Percentiles rank a stretch among this genome's conserved stretches.
These are phyloP conservation scores for Solanum gandarillasii DNA, from an alignment of 257 asterid species.

Conservation along the genomic window DNA sequence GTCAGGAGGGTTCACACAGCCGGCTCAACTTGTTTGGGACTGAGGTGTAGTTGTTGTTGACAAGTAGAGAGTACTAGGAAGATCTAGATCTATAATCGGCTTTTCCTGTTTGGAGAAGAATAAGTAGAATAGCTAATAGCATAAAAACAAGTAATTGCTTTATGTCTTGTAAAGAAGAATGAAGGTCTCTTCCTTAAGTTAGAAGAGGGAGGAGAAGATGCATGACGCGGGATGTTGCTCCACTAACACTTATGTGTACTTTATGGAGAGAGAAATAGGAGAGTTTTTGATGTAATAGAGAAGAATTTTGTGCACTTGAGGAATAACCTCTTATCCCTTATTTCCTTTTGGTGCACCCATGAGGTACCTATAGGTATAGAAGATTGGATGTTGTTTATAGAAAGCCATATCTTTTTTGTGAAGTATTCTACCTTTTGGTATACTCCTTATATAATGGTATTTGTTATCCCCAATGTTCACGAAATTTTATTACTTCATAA, in stretches of 20 bases:
- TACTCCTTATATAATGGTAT: background rate
- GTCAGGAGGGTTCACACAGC: background rate
- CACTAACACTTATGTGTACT: background rate
- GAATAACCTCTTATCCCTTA: background rate
- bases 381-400: background rate
- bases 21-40: background rate
- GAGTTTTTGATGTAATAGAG: background rate
- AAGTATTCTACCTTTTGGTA: background rate
- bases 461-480: background rate
- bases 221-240: background rate
- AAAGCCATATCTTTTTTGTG: background rate
- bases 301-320: background rate
- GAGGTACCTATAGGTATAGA: background rate
- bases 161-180: background rate
- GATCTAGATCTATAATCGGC: background rate
- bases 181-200: background rate
- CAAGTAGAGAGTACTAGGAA: background rate
- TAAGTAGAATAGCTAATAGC: background rate
- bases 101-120: background rate
- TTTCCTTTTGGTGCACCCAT: background rate
- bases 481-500: background rate
- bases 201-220: background rate
- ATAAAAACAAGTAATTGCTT: background rate
- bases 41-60: background rate
- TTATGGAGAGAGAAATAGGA: background rate